Evolutionary conservation across 805 yeast species (phyloP).

Genomic region (Hagleromyces aurorensis): DNA sequence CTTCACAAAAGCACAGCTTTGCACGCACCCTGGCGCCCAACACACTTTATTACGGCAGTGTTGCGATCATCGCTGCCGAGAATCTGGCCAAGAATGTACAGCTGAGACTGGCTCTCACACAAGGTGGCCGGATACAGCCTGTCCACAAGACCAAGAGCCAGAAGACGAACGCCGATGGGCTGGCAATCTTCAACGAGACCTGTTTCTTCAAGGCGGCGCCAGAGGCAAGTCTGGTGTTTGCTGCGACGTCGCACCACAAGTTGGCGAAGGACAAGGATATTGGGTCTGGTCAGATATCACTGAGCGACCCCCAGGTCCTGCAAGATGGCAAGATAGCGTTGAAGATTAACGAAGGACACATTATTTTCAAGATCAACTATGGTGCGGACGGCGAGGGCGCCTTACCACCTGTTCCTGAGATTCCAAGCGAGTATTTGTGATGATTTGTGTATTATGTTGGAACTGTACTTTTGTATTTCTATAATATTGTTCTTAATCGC

Average conservation of each 20-base stretch:
- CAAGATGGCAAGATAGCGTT: constrained; percentile 26
- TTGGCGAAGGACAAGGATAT: constrained; percentile 63
- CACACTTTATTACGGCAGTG: constrained; percentile 40
- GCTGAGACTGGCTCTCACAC: constrained; percentile 46
- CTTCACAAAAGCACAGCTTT: constrained; percentile 10
- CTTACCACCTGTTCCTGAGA: constrained; percentile 9
- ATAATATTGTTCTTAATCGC: too few relatives aligned
- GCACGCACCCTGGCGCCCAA: constrained; percentile 28
- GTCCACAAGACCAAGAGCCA: constrained; percentile 55
- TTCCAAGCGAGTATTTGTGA: constrained; percentile 9
- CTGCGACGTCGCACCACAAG: constrained; percentile 57
- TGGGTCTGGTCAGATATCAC: constrained; percentile 47
- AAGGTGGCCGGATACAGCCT: constrained; percentile 41
- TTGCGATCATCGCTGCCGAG: constrained; percentile 42
- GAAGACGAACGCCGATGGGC: constrained; percentile 42
- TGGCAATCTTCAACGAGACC: constrained; percentile 52
- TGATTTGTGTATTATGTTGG: too few relatives aligned
- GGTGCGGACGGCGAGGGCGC: constrained; percentile 8
- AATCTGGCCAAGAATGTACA: constrained; percentile 39
- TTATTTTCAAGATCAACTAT: constrained; percentile 24
- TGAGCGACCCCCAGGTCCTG: constrained; percentile 37
- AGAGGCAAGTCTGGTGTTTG: constrained; percentile 51
- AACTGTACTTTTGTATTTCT: too few relatives aligned
- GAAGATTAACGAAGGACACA: constrained; percentile 25
- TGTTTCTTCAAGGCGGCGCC: constrained; percentile 59